These are phyloP conservation scores for Candida railenensis DNA, from an alignment of 805 yeast genomes.

Conservation along the genomic window DNA sequence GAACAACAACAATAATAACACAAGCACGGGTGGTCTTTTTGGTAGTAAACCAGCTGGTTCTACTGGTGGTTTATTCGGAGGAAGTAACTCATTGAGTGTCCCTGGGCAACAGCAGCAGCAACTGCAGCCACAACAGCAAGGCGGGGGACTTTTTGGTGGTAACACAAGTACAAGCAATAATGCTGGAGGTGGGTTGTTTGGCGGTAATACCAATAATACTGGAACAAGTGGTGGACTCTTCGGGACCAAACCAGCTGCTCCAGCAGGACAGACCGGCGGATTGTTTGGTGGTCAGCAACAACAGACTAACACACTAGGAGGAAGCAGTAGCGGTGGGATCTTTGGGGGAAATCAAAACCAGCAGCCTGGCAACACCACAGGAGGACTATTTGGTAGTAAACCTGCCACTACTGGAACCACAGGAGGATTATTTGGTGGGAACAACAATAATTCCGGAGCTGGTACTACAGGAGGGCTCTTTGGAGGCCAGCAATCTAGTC, in stretches of 20 bases:
- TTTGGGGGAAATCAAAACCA: constrained; percentile 4
- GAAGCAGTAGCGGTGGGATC: constrained; percentile 6
- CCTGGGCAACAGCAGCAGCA: neutral
- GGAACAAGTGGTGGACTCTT: constrained; percentile 10
- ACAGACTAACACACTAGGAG: neutral
- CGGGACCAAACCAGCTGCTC: constrained; percentile 8
- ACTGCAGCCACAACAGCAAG: constrained; percentile 1
- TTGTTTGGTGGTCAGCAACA: constrained; percentile 7
- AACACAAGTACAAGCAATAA: constrained; percentile 10
- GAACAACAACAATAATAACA: neutral
- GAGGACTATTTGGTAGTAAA: constrained; percentile 8
- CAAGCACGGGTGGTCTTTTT: constrained; percentile 13
- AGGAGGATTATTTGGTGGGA: constrained; percentile 31
- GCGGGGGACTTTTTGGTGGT: constrained; percentile 23
- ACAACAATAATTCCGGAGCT: constrained; percentile 8
- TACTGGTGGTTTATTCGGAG: constrained; percentile 26
- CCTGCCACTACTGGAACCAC: constrained; percentile 5
- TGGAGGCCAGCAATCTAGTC: constrained; percentile 8
- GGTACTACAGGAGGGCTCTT: constrained; percentile 12
- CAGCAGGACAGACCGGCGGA: constrained; percentile 3
- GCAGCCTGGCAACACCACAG: neutral
- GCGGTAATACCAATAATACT: constrained; percentile 3
- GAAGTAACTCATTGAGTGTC: no score
- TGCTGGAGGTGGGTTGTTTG: constrained; percentile 13
- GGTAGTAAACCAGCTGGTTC: constrained; percentile 13